phyloP scores from a whole-genome alignment of 805 yeast species.

The Sugiyamaella valdiviana region DNA sequence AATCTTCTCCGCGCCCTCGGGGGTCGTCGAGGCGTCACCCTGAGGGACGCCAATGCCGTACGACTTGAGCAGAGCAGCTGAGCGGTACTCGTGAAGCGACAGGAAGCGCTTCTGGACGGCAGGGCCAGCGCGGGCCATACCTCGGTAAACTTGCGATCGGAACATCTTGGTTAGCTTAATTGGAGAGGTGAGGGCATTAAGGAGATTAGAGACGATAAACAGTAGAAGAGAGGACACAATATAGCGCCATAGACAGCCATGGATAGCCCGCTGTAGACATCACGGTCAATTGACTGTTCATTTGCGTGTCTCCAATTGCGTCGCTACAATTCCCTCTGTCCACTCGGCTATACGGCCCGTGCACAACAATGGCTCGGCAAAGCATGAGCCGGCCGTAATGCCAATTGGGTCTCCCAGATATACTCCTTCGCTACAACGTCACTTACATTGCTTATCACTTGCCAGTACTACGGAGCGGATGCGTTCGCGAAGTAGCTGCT shows the following conservation, averaged over 20 bases:
- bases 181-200: neutral
- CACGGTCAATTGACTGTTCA: neutral
- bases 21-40: constrained; percentile 86
- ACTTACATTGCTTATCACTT: neutral
- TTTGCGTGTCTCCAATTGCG: neutral
- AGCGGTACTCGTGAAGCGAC: constrained; percentile 93
- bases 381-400: neutral
- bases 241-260: too few species aligned
- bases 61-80: constrained; percentile 74
- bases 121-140: constrained; percentile 1
- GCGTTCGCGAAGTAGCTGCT: neutral
- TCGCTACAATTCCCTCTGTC: neutral
- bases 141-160: neutral
- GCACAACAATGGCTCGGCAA: too few species aligned
- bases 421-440: neutral
- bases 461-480: neutral
- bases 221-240: neutral
- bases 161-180: neutral
- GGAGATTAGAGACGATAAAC: neutral
- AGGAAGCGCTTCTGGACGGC: constrained; percentile 50
- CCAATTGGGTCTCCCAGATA: neutral
- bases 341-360: too few species aligned
- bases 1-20: constrained; percentile 77
- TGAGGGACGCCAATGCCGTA: constrained; percentile 89
- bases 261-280: too few species aligned